These are phyloP conservation scores for Leccinum longicurvipes DNA, from an alignment of 768 basidiomycete species.

Conservation along the genomic window DNA sequence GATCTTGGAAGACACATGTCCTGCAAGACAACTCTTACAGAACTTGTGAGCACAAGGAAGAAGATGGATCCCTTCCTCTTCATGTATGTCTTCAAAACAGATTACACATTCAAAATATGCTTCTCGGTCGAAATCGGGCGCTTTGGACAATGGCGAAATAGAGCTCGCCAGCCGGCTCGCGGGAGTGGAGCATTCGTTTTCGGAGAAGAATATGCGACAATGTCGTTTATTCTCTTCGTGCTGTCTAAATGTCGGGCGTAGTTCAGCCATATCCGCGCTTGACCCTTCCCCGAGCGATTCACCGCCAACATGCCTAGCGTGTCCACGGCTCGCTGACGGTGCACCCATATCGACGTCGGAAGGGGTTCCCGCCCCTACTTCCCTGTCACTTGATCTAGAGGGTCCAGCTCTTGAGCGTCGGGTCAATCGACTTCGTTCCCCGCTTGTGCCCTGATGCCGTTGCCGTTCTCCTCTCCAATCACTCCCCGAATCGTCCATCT, in stretches of 20 bases:
- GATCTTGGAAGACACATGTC: conserved; percentile 44
- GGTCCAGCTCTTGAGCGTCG: neutral
- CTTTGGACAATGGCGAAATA: neutral
- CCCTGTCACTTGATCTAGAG: conserved; percentile 1
- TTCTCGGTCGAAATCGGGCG: conserved; percentile 6
- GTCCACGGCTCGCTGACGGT: neutral
- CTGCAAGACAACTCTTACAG: conserved; percentile 50
- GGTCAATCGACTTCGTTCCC: neutral
- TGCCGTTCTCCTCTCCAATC: conserved; percentile 1
- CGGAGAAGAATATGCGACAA: conserved; percentile 25
- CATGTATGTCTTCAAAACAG: conserved; percentile 48
- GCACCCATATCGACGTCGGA: neutral
- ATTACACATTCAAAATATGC: conserved; percentile 47
- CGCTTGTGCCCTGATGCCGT: neutral
- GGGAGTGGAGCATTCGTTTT: conserved; percentile 5
- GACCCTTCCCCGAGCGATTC: conserved; percentile 5
- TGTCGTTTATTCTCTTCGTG: conserved; percentile 25
- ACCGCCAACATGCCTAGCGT: neutral
- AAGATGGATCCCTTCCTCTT: conserved; percentile 39
- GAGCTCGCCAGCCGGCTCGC: neutral
- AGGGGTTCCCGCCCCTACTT: neutral
- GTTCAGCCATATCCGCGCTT: neutral
- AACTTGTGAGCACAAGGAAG: conserved; percentile 47
- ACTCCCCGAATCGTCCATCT: conserved; percentile 34
- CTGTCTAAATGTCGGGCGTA: conserved; percentile 2